phyloP scores from a whole-genome alignment of 2,329 filamentous ascomycete species.

The Aureobasidium subglaciale region DNA sequence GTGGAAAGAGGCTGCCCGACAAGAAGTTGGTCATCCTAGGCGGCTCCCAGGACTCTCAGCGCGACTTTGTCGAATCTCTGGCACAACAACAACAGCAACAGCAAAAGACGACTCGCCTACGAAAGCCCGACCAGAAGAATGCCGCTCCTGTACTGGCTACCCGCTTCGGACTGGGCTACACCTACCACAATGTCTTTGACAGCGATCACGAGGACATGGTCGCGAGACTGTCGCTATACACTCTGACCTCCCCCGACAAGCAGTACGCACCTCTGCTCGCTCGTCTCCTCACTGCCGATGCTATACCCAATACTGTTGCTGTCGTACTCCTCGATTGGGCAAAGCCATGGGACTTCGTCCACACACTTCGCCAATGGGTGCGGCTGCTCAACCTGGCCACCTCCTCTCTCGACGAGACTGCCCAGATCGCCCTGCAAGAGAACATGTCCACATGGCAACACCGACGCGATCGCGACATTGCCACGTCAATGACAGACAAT shows the following conservation, averaged over 20 bases:
- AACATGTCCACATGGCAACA: slow-evolving; percentile 75
- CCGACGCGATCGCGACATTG: slow-evolving; percentile 53
- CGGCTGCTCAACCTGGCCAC: slow-evolving; percentile 72
- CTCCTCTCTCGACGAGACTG: slow-evolving; percentile 64
- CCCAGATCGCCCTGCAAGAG: slow-evolving; percentile 79
- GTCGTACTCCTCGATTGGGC: slow-evolving; percentile 95
- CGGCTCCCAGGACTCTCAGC: slow-evolving; percentile 73
- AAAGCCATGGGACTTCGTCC: slow-evolving; percentile 85
- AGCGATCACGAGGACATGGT: slow-evolving; percentile 91
- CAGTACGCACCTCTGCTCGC: slow-evolving; percentile 76
- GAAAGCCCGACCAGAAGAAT: slow-evolving; percentile 18
- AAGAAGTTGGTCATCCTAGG: slow-evolving; percentile 86
- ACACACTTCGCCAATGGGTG: slow-evolving; percentile 84
- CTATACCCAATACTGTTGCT: slow-evolving; percentile 67
- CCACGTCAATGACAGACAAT: slow-evolving; percentile 28
- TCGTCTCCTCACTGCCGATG: slow-evolving; percentile 75
- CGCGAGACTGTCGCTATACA: slow-evolving; percentile 80
- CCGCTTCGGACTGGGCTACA: slow-evolving; percentile 86
- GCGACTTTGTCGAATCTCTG: slow-evolving; percentile 80
- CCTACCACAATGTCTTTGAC: slow-evolving; percentile 89
- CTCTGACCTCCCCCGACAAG: slow-evolving; percentile 76
- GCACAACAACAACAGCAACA: slow-evolving; percentile 35
- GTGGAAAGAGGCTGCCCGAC: slow-evolving; percentile 80
- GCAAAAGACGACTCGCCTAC: slow-evolving; percentile 1
- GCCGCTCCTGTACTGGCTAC: slow-evolving; percentile 71